phyloP scores from a whole-genome alignment of 23 red algal genomes.

The Pyropia yezoensis region DNA sequence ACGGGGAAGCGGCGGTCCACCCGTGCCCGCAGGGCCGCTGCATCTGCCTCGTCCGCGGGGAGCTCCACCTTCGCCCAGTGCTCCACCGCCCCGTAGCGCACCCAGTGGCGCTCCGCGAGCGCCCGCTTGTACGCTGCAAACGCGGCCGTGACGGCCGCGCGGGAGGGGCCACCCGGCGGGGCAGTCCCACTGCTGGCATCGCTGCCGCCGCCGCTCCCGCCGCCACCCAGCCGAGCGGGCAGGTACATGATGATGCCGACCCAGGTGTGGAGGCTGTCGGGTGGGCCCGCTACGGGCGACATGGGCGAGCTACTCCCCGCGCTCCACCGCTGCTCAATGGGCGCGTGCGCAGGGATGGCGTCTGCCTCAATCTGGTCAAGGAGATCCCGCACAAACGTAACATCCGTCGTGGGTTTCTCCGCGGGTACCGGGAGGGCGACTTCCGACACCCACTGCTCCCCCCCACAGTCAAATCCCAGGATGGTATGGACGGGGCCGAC shows the following conservation, averaged over 20 bases:
- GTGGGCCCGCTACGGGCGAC: conserved; percentile 38
- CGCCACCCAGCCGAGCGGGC: conserved; percentile 19
- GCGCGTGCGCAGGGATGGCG: conserved; percentile 65
- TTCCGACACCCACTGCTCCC: conserved; percentile 92
- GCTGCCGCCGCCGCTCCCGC: not conserved
- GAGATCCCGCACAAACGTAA: conserved; percentile 49
- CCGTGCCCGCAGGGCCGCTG: conserved; percentile 16
- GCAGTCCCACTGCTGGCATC: conserved; percentile 1
- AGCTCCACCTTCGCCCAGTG: conserved; percentile 90
- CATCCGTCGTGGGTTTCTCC: conserved; percentile 6
- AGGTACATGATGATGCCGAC: conserved; percentile 99
- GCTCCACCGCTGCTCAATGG: conserved; percentile 91
- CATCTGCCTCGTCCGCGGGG: conserved; percentile 26
- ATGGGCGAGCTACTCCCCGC: conserved; percentile 62
- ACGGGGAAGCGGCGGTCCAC: conserved; percentile 37
- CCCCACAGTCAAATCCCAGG: conserved; percentile 88
- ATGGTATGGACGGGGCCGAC: conserved; percentile 66
- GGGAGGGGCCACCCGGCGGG: not conserved
- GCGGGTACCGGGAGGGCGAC: conserved; percentile 59
- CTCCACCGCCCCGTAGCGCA: conserved; percentile 47
- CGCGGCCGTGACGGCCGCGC: conserved; percentile 29
- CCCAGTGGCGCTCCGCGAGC: conserved; percentile 48
- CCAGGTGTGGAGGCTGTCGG: conserved; percentile 60
- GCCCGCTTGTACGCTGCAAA: conserved; percentile 63
- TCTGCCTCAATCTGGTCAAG: conserved; percentile 61